Conservation (phyloP, 305 asterid genomes). For the Fraxinus ornus region DNA sequence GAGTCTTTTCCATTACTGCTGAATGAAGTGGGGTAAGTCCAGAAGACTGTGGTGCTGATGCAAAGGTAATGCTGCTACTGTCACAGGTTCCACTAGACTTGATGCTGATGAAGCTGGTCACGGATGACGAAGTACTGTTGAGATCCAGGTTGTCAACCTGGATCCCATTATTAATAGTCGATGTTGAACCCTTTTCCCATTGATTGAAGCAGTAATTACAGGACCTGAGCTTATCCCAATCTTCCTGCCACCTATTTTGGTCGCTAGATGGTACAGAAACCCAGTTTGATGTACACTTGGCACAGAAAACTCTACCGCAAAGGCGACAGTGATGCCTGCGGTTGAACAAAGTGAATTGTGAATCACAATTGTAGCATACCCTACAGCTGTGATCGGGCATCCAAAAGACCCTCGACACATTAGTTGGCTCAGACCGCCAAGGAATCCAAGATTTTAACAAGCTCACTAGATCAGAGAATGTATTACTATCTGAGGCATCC, state of each 20-base stretch:
- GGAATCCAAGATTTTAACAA: conserved; percentile 78
- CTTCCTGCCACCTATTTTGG: conserved; percentile 41
- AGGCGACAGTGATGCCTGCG: conserved; percentile 96
- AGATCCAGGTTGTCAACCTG: conserved; percentile 50
- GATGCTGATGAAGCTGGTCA: conserved; percentile 72
- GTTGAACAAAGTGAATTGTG: conserved; percentile 75
- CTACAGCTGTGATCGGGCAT: conserved; percentile 98
- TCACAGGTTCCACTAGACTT: conserved; percentile 78
- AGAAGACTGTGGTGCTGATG: conserved; percentile 60
- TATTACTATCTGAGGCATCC: conserved; percentile 52
- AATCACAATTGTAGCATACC: conserved; percentile 97
- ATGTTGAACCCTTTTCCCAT: conserved; percentile 57
- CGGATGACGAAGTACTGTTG: conserved; percentile 59
- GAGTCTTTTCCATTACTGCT: conserved; percentile 37
- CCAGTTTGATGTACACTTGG: conserved; percentile 83
- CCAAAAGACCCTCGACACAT: conserved; percentile 95
- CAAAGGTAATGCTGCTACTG: conserved; percentile 58
- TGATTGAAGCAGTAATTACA: conserved; percentile 81
- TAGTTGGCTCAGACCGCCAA: conserved; percentile 74
- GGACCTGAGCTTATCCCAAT: conserved; percentile 74
- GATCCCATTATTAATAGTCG: conserved; percentile 47
- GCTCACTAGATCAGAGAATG: conserved; percentile 59
- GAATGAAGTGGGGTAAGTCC: conserved; percentile 49
- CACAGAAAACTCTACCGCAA: conserved; percentile 89
- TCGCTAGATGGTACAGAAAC: conserved; percentile 48